Evolutionary conservation across 2,329 filamentous ascomycete genomes (phyloP).

Genomic region (Hypoxylon sp.): DNA sequence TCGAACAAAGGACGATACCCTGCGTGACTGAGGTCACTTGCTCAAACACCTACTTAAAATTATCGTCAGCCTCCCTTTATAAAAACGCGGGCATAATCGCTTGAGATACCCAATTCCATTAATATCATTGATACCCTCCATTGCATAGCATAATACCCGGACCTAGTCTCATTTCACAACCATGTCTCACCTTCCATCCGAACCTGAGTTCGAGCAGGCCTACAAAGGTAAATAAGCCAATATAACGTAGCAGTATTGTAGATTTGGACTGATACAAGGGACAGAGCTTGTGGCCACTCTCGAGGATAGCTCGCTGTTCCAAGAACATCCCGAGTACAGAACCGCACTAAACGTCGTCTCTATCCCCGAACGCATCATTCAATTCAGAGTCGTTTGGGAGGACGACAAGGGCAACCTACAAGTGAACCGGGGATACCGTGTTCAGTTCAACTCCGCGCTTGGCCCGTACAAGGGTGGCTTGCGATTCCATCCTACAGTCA

Average conservation of each 20-base stretch:
- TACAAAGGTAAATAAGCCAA: slow-evolving; percentile 80
- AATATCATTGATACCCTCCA: slow-evolving; percentile 23
- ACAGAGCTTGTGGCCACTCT: slow-evolving; percentile 94
- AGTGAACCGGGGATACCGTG: slow-evolving; percentile 95
- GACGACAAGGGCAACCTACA: slow-evolving; percentile 90
- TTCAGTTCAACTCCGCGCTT: slow-evolving; percentile 98
- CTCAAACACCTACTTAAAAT: not conserved
- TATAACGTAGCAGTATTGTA: not conserved
- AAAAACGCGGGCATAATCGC: slow-evolving; percentile 17
- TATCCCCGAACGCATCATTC: slow-evolving; percentile 94
- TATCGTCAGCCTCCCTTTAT: slow-evolving; percentile 2
- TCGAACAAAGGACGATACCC: slow-evolving; percentile 10
- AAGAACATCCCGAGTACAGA: slow-evolving; percentile 94
- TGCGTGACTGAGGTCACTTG: not conserved
- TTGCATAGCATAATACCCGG: slow-evolving; percentile 14
- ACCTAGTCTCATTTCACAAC: slow-evolving; percentile 10
- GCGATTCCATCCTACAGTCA: slow-evolving; percentile 92
- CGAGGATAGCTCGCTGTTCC: slow-evolving; percentile 92
- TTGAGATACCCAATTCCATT: slow-evolving; percentile 38
- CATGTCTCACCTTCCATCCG: slow-evolving; percentile 87
- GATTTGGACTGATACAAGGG: slow-evolving; percentile 43
- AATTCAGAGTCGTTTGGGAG: slow-evolving; percentile 98
- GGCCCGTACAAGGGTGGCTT: slow-evolving; percentile 99
- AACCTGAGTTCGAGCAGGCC: slow-evolving; percentile 99
- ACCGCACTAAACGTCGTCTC: slow-evolving; percentile 89